Percentiles rank a stretch among this genome's conserved stretches.
Evolutionary conservation across 306 rosid species (phyloP).

Genomic region (Vigna reflexopilosa): DNA sequence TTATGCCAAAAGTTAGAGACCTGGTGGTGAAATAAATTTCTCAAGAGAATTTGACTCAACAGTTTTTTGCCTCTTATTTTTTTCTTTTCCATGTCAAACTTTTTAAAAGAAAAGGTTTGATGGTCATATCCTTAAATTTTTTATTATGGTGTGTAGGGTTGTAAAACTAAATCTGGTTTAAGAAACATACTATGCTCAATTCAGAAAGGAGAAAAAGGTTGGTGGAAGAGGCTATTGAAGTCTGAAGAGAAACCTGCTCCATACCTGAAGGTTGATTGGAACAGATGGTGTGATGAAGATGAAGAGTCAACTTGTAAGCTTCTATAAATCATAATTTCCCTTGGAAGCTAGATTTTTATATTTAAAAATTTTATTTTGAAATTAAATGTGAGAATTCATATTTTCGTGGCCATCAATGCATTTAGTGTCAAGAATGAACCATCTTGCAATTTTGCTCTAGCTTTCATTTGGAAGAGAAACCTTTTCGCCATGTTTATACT

Average conservation of each 20-base stretch:
- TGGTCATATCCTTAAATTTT: constrained; percentile 25
- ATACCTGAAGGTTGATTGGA: constrained; percentile 87
- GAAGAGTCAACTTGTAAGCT: constrained; percentile 69
- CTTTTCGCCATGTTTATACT: neutral
- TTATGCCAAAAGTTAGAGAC: neutral
- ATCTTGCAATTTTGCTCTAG: neutral
- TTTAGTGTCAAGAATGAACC: constrained; percentile 2
- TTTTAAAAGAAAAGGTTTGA: constrained; percentile 26
- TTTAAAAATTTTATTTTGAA: constrained; percentile 2
- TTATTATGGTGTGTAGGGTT: constrained; percentile 52
- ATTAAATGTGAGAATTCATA: neutral
- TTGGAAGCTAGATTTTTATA: constrained; percentile 23
- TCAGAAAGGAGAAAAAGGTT: constrained; percentile 77
- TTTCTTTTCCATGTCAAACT: neutral
- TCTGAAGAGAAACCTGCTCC: constrained; percentile 88
- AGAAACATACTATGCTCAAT: constrained; percentile 81
- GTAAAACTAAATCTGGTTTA: constrained; percentile 73
- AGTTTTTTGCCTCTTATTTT: neutral
- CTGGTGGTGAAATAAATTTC: neutral
- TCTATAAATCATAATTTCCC: neutral
- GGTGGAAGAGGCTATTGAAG: constrained; percentile 88
- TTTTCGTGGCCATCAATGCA: constrained; percentile 11
- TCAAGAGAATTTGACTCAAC: neutral
- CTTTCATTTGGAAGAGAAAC: constrained; percentile 6
- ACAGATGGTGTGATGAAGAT: constrained; percentile 86